Percentiles rank a stretch among this genome's conserved stretches.
These are phyloP conservation scores for Solanum medicagineum DNA, from an alignment of 257 asterid species.

Conservation along the genomic window DNA sequence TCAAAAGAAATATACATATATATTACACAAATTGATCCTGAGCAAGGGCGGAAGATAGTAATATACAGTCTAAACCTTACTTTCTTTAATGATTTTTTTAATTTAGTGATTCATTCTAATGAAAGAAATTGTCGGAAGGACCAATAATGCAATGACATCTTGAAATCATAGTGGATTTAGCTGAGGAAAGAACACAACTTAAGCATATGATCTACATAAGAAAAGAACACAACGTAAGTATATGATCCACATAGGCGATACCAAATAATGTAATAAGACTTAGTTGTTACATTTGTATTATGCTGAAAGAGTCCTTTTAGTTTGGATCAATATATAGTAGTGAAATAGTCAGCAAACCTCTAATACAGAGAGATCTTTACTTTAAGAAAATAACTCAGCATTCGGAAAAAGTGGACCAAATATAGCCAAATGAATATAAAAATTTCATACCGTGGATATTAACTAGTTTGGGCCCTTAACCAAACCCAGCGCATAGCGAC, in stretches of 20 bases:
- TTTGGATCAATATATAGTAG: not conserved
- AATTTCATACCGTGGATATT: not conserved
- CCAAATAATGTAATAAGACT: not conserved
- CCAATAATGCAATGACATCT: not conserved
- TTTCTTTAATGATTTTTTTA: not conserved
- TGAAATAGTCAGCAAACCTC: not conserved
- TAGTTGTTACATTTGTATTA: not conserved
- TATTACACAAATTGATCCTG: not conserved
- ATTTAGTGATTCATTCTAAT: not conserved
- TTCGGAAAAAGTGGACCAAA: not conserved
- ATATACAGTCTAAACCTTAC: not conserved
- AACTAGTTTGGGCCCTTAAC: not conserved
- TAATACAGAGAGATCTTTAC: not conserved
- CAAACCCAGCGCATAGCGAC: no score
- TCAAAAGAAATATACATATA: no score
- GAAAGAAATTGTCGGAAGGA: not conserved
- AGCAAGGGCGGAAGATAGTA: not conserved
- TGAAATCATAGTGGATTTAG: not conserved
- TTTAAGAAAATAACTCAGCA: not conserved
- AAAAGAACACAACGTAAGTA: not conserved
- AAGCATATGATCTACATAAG: not conserved
- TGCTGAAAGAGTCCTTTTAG: not conserved
- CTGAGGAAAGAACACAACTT: not conserved
- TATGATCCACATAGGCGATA: not conserved
- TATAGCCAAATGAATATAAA: not conserved